phyloP scores from a whole-genome alignment of 108 stramenopile genomes.

The Epithemia pelagica region DNA sequence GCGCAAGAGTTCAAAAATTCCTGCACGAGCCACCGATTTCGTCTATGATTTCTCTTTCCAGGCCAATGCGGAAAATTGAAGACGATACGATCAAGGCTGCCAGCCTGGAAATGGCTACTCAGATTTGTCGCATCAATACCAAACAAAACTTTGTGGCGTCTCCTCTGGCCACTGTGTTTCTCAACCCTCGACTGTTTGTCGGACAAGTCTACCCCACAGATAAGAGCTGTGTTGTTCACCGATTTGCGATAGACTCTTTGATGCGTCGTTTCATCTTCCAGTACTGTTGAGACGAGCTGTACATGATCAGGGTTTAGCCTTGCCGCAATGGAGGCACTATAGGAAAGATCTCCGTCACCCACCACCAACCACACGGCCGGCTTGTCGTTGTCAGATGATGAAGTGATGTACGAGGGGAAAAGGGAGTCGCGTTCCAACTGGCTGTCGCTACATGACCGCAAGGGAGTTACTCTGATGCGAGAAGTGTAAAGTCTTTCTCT shows the following conservation, averaged over 20 bases:
- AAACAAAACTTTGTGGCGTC: slow-evolving; percentile 44
- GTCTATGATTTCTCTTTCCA: slow-evolving; percentile 67
- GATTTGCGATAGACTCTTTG: slow-evolving; percentile 38
- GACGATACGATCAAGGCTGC: slow-evolving; percentile 60
- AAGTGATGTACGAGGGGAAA: too few relatives aligned
- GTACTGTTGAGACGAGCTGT: slow-evolving; percentile 52
- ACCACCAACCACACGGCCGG: slow-evolving; percentile 39
- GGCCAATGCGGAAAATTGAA: slow-evolving; percentile 88
- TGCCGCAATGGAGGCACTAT: slow-evolving; percentile 43
- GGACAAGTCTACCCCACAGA: slow-evolving; percentile 5
- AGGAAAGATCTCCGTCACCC: slow-evolving; percentile 82
- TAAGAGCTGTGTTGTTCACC: slow-evolving; percentile 16
- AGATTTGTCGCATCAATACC: slow-evolving; percentile 66
- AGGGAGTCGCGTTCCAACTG: too few relatives aligned
- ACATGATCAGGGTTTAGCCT: slow-evolving; percentile 27
- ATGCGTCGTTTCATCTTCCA: slow-evolving; percentile 64
- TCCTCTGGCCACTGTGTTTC: too few relatives aligned
- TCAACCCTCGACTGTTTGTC: too few relatives aligned
- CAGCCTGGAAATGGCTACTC: slow-evolving; percentile 29
- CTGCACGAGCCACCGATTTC: slow-evolving; percentile 57
- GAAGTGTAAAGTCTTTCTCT: too few relatives aligned
- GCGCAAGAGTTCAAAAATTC: slow-evolving; percentile 57
- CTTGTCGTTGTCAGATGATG: background rate
- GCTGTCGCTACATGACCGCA: too few relatives aligned
- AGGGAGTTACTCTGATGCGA: too few relatives aligned